A percentile compares a stretch with the other conserved stretches of the same genome.
These are phyloP conservation scores for Drechmeria coniospora DNA, from an alignment of 2,329 filamentous ascomycete species.

Conservation along the genomic window DNA sequence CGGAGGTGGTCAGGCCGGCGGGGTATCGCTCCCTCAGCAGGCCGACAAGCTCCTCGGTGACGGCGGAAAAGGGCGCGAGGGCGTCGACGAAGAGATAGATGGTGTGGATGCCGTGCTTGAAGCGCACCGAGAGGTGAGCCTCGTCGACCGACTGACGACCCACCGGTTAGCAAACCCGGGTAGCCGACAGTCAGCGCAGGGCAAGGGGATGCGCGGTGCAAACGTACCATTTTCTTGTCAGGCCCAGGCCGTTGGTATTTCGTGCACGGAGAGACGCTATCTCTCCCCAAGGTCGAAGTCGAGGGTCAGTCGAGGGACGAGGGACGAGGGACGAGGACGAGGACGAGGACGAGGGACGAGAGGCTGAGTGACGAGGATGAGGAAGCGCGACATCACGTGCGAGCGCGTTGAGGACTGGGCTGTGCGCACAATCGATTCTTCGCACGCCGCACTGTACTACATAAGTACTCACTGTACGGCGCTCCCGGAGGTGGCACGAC, in stretches of 20 bases:
- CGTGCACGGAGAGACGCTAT: too few species aligned
- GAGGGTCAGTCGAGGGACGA: too few species aligned
- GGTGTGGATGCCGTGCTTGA: conserved; percentile 59
- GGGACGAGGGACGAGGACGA: too few species aligned
- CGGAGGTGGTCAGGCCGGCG: conserved; percentile 27
- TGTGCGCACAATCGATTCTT: background rate
- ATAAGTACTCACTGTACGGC: too few species aligned
- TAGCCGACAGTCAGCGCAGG: too few species aligned
- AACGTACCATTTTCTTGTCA: conserved; percentile 1
- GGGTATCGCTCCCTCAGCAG: conserved; percentile 43
- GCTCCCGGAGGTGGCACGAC: too few species aligned
- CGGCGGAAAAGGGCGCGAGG: conserved; percentile 36
- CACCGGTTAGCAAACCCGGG: too few species aligned
- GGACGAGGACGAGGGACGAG: too few species aligned
- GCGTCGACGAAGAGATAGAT: conserved; percentile 52
- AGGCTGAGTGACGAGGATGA: background rate
- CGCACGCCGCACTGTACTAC: too few species aligned
- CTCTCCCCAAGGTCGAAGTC: too few species aligned
- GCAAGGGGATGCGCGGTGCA: background rate
- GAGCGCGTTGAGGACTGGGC: background rate
- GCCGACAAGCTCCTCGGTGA: conserved; percentile 43
- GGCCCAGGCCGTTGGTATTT: too few species aligned
- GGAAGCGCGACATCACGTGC: conserved; percentile 4
- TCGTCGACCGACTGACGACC: too few species aligned
- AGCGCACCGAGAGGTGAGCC: conserved; percentile 47